Evolutionary conservation across 768 basidiomycete genomes (phyloP).

Genomic region (Crucibulum laeve): DNA sequence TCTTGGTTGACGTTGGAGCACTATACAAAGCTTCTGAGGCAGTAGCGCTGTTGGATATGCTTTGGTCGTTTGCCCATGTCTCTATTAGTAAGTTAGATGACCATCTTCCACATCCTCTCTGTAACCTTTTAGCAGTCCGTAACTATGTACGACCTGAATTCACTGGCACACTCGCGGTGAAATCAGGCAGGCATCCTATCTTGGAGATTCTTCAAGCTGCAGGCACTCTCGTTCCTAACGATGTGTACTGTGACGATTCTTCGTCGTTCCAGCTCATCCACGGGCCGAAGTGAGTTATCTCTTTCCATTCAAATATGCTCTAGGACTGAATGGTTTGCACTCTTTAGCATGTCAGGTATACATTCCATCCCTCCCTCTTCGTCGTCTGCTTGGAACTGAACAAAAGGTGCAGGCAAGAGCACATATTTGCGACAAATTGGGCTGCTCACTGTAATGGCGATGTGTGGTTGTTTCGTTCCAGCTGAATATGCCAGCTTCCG

Average conservation of each 20-base stretch:
- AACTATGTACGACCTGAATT: slow-evolving; percentile 77
- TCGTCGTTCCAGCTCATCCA: slow-evolving; percentile 90
- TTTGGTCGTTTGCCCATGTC: slow-evolving; percentile 83
- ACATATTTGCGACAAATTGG: slow-evolving; percentile 90
- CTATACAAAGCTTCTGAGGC: slow-evolving; percentile 92
- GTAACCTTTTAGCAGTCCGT: not conserved
- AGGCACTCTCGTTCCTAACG: slow-evolving; percentile 79
- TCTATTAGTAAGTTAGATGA: slow-evolving; percentile 60
- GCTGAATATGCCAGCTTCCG: slow-evolving; percentile 91
- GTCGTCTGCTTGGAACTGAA: not conserved
- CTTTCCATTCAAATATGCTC: not conserved
- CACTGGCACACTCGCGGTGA: slow-evolving; percentile 86
- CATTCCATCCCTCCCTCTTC: not conserved
- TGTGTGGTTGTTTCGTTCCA: slow-evolving; percentile 90
- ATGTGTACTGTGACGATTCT: slow-evolving; percentile 82
- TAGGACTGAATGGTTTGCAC: not conserved
- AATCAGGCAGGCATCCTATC: slow-evolving; percentile 84
- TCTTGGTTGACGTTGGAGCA: slow-evolving; percentile 69
- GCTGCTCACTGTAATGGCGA: slow-evolving; percentile 78
- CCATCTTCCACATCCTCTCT: slow-evolving; percentile 47
- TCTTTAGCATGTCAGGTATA: not conserved
- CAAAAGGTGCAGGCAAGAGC: slow-evolving; percentile 63
- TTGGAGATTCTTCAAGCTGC: slow-evolving; percentile 69
- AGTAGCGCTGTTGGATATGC: slow-evolving; percentile 84
- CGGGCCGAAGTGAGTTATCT: slow-evolving; percentile 71